Evolutionary conservation across 768 basidiomycete genomes (phyloP), one percentile per base, ranked within the genome.

Genomic region (Lactarius hengduanensis): DNA sequence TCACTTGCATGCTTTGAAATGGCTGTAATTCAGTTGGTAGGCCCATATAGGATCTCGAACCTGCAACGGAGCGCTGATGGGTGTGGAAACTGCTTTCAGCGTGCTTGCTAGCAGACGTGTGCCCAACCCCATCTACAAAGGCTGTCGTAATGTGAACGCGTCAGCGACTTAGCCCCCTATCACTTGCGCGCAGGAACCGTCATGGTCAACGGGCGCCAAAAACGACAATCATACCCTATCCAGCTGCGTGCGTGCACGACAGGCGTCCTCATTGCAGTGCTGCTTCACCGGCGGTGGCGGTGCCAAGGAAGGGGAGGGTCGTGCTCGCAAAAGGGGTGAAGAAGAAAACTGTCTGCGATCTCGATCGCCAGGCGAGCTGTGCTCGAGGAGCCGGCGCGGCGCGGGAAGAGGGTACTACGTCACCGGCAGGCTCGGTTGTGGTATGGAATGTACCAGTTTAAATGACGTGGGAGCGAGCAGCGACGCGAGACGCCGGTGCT

Each of bases 381-480:
- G 59, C 54, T 61, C 64, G 64, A 65, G 58, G 53, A 65, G 38
- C 32, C 64, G 2, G 32, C 59, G 58, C 58, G 64, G 58, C 58
- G 30, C 30, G 20, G 20, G 40, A 16, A 55, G 11, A 11, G 11
- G 3, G 5, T 5, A 16, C 26, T 13, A 26, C 11, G 22, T 50
- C 47, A 50, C 22, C 47, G 47, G 50, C 50, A 13, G 50, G 50
- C 26, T 53, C 4, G 13, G 13, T 28, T 53, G 13, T 11, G 22
- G 50, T 6, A 26, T 53, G 26, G 13, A 2, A 10, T 47, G 38
- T 41, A 15, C 41, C 41, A 41, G 36, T 18, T 41, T 41, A 18
- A 15, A 18, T 41, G 41, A 41, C 41, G 41, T 41, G 16, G n/a
- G 43, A 47, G n/a, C 45, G 45, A 47, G n/a, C 3, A 47, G n/a